Percentiles rank a stretch among this genome's conserved stretches.
These are phyloP conservation scores for Pythium dissotocum DNA, from an alignment of 352 stramenopile species.

Conservation along the genomic window DNA sequence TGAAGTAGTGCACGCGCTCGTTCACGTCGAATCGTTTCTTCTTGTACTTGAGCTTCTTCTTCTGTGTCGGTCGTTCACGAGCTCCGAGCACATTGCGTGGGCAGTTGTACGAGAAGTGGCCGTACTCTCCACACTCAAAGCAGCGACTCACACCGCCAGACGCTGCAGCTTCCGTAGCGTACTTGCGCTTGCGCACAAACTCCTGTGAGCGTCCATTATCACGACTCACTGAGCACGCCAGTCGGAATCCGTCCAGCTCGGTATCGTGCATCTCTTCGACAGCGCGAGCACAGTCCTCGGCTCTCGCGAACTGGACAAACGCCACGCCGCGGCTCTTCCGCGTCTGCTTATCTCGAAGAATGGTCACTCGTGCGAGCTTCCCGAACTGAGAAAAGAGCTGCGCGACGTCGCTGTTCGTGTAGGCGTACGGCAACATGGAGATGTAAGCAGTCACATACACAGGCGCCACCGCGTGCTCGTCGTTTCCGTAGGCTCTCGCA, in stretches of 20 bases:
- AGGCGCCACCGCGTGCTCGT: constrained; percentile 1
- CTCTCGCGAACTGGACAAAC: constrained; percentile 84
- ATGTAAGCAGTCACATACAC: constrained; percentile 74
- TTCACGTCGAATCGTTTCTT: constrained; percentile 61
- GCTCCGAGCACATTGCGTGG: constrained; percentile 79
- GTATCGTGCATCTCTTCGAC: constrained; percentile 60
- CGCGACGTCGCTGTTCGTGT: constrained; percentile 87
- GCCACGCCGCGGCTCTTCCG: constrained; percentile 74
- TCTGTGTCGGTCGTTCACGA: constrained; percentile 53
- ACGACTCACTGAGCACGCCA: constrained; percentile 63
- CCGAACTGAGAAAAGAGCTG: constrained; percentile 82
- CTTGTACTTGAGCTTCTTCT: constrained; percentile 64
- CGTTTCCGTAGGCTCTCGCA: neutral
- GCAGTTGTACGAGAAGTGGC: constrained; percentile 85
- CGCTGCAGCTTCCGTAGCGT: constrained; percentile 17
- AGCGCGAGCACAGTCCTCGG: constrained; percentile 55
- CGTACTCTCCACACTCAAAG: constrained; percentile 81
- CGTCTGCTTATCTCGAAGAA: constrained; percentile 76
- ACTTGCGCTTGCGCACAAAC: constrained; percentile 84
- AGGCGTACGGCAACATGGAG: constrained; percentile 87
- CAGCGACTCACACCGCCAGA: constrained; percentile 52
- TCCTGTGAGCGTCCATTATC: constrained; percentile 82
- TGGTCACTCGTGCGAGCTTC: constrained; percentile 71
- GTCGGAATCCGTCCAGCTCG: constrained; percentile 58
- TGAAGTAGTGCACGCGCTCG: constrained; percentile 69